Conservation (phyloP, 345 rosid genomes). For the Ailanthus altissimus region DNA sequence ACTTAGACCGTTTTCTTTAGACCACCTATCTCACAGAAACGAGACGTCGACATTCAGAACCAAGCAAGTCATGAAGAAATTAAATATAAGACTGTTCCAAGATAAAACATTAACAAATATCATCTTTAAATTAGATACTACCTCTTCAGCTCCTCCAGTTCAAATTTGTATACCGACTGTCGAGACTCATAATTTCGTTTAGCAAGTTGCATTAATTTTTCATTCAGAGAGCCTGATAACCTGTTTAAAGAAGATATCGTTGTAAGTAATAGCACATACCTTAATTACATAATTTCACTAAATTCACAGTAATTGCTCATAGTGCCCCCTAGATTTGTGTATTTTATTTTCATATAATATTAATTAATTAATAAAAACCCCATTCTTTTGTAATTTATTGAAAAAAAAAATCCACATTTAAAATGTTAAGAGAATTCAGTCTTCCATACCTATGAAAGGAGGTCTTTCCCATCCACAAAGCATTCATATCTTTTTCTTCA, state of each 20-base stretch:
- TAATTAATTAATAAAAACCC: no score
- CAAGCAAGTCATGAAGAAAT: not conserved
- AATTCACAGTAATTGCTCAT: no score
- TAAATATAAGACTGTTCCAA: not conserved
- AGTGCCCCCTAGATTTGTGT: no score
- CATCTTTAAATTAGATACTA: not conserved
- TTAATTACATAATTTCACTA: no score
- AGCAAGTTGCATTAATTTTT: conserved; percentile 47
- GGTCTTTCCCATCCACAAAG: conserved; percentile 48
- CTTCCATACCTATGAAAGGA: conserved; percentile 50
- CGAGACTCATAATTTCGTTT: conserved; percentile 36
- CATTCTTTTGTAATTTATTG: no score
- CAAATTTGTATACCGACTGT: conserved; percentile 46
- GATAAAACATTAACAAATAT: not conserved
- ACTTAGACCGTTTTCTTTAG: conserved; percentile 42
- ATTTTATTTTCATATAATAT: no score
- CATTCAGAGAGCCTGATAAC: conserved; percentile 31
- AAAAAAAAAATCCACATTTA: no score
- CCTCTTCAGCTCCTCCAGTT: conserved; percentile 52
- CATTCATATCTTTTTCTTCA: conserved; percentile 45
- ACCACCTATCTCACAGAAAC: conserved; percentile 46
- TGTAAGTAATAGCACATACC: no score
- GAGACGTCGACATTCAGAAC: not conserved
- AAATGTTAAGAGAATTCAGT: not conserved
- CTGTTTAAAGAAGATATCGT: conserved; percentile 22